phyloP scores from a whole-genome alignment of 1,139 yeast genomes.

The Candida frijolesensis region DNA sequence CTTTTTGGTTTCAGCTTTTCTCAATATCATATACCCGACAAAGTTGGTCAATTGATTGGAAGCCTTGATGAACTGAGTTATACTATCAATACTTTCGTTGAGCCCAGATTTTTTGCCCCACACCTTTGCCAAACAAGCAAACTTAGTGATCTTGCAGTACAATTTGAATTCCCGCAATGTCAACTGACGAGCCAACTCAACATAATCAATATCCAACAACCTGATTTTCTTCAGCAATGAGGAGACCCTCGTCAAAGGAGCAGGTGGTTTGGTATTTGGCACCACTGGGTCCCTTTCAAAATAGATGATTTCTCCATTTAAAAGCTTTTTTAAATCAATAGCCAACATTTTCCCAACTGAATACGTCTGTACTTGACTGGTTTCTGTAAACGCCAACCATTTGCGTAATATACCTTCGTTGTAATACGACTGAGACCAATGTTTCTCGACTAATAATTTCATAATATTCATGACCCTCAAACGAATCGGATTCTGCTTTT shows the following conservation, averaged over 20 bases:
- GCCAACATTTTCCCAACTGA: slow-evolving; percentile 36
- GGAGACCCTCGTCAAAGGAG: slow-evolving; percentile 41
- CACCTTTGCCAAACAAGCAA: slow-evolving; percentile 77
- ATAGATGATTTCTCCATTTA: slow-evolving; percentile 36
- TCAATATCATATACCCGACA: slow-evolving; percentile 77
- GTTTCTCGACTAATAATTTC: slow-evolving; percentile 69
- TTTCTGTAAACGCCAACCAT: slow-evolving; percentile 61
- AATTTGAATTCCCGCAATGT: slow-evolving; percentile 76
- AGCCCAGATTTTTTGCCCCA: slow-evolving; percentile 75
- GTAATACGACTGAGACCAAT: slow-evolving; percentile 73
- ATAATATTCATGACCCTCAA: slow-evolving; percentile 70
- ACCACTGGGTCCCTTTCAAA: slow-evolving; percentile 34
- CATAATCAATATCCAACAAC: slow-evolving; percentile 69
- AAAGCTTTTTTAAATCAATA: slow-evolving; percentile 26
- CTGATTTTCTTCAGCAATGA: slow-evolving; percentile 43
- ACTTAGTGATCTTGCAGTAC: slow-evolving; percentile 67
- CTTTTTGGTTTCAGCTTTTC: slow-evolving; percentile 59
- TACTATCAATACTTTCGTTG: slow-evolving; percentile 50
- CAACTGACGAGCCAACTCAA: slow-evolving; percentile 81
- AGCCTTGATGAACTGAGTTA: slow-evolving; percentile 69
- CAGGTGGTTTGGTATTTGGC: slow-evolving; percentile 39
- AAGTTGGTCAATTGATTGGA: slow-evolving; percentile 88
- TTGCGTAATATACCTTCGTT: slow-evolving; percentile 49
- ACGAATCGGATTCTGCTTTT: slow-evolving; percentile 69
- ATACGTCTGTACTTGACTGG: slow-evolving; percentile 46